These are phyloP conservation scores for Oenanthe javanica DNA, from an alignment of 140 eudicot species.

Conservation along the genomic window DNA sequence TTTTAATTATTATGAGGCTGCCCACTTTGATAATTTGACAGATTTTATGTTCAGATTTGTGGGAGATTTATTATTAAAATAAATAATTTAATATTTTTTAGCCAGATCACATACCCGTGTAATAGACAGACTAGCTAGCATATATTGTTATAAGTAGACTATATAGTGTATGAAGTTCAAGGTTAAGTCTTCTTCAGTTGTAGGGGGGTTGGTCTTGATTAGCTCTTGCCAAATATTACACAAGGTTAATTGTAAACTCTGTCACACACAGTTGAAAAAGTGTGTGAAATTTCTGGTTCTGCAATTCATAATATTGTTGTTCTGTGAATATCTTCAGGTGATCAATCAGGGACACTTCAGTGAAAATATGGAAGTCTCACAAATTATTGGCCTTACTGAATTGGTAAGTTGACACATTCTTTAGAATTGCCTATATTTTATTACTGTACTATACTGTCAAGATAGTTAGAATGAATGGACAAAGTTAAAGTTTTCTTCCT, in stretches of 20 bases:
- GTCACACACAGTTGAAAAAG: too few relatives aligned
- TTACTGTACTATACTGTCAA: too few relatives aligned
- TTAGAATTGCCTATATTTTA: not conserved
- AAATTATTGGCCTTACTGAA: slow-evolving; percentile 43
- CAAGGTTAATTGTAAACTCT: slow-evolving; percentile 20
- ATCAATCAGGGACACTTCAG: slow-evolving; percentile 13
- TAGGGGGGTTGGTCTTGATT: slow-evolving; percentile 5
- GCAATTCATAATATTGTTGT: not conserved
- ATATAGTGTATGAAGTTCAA: slow-evolving; percentile 16
- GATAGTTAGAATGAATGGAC: too few relatives aligned
- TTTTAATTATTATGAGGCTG: slow-evolving; percentile 10
- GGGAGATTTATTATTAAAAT: not conserved
- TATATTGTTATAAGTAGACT: not conserved
- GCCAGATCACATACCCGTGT: slow-evolving; percentile 45
- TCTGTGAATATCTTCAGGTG: slow-evolving; percentile 10
- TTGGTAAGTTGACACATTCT: slow-evolving; percentile 25
- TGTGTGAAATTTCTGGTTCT: too few relatives aligned
- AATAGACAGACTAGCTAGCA: slow-evolving; percentile 12
- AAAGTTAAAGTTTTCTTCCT: not conserved
- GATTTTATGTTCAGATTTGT: slow-evolving; percentile 15
- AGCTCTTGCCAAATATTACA: slow-evolving; percentile 12
- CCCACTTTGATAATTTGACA: slow-evolving; percentile 4
- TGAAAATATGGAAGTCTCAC: slow-evolving; percentile 43
- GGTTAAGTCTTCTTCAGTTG: not conserved
- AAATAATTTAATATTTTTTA: slow-evolving; percentile 17